These are phyloP conservation scores for Citrus trifoliata DNA, from an alignment of 345 rosid species.

Conservation along the genomic window DNA sequence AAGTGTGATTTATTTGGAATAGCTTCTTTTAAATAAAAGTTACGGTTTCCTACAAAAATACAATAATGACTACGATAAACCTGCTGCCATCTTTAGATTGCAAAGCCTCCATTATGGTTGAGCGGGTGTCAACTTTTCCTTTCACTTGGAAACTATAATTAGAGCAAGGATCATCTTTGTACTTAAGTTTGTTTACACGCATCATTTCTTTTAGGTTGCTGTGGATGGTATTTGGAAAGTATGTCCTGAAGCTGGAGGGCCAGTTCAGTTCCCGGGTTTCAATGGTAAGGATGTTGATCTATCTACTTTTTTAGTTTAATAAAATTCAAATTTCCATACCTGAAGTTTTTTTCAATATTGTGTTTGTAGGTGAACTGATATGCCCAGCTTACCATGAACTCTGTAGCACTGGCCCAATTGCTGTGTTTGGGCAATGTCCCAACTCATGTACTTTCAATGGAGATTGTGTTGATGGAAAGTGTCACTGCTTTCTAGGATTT, in stretches of 20 bases:
- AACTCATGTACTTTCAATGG: conserved; percentile 85
- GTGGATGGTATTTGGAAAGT: conserved; percentile 95
- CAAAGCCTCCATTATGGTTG: conserved; percentile 3
- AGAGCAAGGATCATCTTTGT: background rate
- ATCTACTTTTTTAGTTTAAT: background rate
- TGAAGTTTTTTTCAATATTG: conserved; percentile 15
- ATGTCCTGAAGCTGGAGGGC: conserved; percentile 89
- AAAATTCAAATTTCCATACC: background rate
- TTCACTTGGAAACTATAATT: background rate
- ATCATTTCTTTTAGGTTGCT: conserved; percentile 58
- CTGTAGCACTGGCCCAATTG: conserved; percentile 48
- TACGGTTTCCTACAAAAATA: background rate
- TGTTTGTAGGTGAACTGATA: conserved; percentile 70
- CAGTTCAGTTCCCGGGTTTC: conserved; percentile 84
- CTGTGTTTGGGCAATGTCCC: conserved; percentile 75
- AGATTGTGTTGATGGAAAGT: conserved; percentile 85
- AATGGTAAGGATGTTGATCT: conserved; percentile 50
- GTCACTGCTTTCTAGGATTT: conserved; percentile 87
- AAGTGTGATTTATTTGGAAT: background rate
- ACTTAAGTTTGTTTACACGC: background rate
- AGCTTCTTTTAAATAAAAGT: background rate
- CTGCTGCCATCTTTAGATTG: background rate
- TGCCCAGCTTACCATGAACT: conserved; percentile 96
- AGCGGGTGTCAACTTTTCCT: background rate
- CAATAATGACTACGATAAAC: background rate